Conservation (phyloP, 495 filamentous ascomycete species). For the Pseudevernia furfuracea region DNA sequence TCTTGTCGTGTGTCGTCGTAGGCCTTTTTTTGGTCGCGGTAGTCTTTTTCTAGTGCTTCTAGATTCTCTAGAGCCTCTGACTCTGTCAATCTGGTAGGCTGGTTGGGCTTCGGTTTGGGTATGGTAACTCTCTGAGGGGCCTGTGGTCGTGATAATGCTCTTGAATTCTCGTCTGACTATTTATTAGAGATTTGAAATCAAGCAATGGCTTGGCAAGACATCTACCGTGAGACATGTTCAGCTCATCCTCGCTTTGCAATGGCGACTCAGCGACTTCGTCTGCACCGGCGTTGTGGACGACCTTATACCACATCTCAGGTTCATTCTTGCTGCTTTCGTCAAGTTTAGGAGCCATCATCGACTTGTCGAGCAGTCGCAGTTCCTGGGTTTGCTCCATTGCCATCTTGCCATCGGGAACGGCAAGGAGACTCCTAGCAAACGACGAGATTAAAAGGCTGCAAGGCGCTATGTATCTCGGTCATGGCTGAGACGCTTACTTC, state of each 20-base stretch:
- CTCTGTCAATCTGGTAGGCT: not conserved
- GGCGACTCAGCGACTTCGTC: not conserved
- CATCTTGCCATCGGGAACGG: no score
- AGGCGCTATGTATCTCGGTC: not conserved
- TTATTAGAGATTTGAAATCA: not conserved
- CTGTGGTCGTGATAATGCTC: not conserved
- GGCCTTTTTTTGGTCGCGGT: constrained; percentile 5
- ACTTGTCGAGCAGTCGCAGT: not conserved
- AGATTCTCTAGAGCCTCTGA: not conserved
- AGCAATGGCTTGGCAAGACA: no score
- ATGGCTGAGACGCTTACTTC: not conserved
- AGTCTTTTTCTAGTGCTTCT: not conserved
- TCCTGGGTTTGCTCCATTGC: not conserved
- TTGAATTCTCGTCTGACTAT: not conserved
- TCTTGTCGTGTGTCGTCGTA: constrained; percentile 16
- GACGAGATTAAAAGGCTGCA: not conserved
- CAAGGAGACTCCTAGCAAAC: not conserved
- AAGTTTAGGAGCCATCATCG: not conserved
- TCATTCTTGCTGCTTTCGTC: not conserved
- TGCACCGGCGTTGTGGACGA: not conserved
- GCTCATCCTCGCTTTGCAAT: not conserved
- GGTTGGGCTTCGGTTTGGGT: not conserved
- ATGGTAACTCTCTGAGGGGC: not conserved
- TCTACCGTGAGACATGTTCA: constrained; percentile 3
- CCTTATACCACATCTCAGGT: not conserved